Conservation (phyloP, 768 basidiomycete genomes). For the Tylopilus balloui region DNA sequence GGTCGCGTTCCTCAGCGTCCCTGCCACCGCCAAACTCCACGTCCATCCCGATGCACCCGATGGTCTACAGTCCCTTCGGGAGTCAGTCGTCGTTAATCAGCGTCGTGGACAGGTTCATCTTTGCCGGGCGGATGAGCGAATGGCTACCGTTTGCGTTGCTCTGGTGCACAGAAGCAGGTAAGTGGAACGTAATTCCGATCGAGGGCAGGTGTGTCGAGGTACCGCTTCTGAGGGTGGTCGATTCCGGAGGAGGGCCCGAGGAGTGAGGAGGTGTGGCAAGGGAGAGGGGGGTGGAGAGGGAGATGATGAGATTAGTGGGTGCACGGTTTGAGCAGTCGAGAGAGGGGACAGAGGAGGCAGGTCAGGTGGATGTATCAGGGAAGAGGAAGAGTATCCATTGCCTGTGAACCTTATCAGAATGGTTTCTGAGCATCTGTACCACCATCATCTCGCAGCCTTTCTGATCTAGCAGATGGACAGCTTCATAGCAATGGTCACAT, state of each 20-base stretch:
- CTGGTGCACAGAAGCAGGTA: constrained; percentile 62
- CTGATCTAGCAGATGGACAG: too few relatives aligned
- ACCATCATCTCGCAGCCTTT: too few relatives aligned
- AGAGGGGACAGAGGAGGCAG: constrained; percentile 1
- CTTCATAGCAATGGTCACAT: too few relatives aligned
- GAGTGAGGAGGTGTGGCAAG: constrained; percentile 21
- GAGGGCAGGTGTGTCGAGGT: constrained; percentile 66
- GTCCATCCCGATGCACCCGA: constrained; percentile 51
- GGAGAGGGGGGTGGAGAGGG: constrained; percentile 38
- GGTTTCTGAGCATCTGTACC: too few relatives aligned
- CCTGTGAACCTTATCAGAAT: too few relatives aligned
- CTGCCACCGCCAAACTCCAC: constrained; percentile 63
- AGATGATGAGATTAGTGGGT: constrained; percentile 55
- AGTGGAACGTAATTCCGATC: constrained; percentile 68
- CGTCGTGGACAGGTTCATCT: constrained; percentile 76
- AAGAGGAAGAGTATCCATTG: too few relatives aligned
- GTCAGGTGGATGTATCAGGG: neutral
- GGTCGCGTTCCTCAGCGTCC: constrained; percentile 60
- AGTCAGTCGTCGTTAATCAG: constrained; percentile 63
- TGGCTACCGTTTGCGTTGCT: constrained; percentile 66
- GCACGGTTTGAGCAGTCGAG: constrained; percentile 38
- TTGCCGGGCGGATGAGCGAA: constrained; percentile 67
- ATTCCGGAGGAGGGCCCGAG: constrained; percentile 40
- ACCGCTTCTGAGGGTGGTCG: constrained; percentile 58
- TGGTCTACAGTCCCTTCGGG: constrained; percentile 61